Percentiles rank a stretch among this genome's conserved stretches.
Conservation (phyloP, 805 yeast genomes). For the Lipomyces sp. region DNA sequence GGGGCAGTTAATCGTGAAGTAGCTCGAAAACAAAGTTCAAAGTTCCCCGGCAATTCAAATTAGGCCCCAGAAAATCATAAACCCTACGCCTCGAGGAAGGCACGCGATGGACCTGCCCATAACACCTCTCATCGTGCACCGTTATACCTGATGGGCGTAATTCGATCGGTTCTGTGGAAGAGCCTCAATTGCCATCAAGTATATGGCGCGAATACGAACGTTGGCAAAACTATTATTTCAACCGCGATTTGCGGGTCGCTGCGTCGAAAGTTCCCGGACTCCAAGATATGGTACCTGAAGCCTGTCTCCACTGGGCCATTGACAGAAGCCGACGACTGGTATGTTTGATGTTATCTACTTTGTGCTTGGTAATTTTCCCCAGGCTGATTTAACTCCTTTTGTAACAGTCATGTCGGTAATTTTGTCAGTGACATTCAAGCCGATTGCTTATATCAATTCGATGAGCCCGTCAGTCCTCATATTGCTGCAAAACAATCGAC, state of each 20-base stretch:
- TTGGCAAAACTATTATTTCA: conserved; percentile 40
- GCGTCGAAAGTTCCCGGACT: conserved; percentile 2
- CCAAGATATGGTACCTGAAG: conserved; percentile 35
- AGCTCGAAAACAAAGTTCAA: background rate
- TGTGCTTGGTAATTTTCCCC: background rate
- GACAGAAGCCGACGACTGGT: conserved; percentile 34
- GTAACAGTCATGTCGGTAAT: background rate
- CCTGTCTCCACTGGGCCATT: conserved; percentile 40
- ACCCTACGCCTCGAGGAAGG: background rate
- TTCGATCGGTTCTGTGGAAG: conserved; percentile 8
- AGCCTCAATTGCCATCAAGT: conserved; percentile 3
- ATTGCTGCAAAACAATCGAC: conserved; percentile 1
- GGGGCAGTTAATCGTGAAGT: background rate
- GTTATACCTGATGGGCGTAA: background rate
- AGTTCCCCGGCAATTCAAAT: background rate
- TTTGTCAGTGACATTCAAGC: background rate
- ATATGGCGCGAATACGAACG: conserved; percentile 42
- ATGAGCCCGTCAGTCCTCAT: conserved; percentile 8
- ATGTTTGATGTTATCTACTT: conserved; percentile 16
- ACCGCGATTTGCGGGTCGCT: conserved; percentile 27
- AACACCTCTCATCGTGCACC: background rate
- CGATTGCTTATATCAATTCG: conserved; percentile 4
- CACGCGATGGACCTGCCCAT: background rate
- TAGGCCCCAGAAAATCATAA: background rate
- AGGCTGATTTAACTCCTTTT: background rate